Percentiles rank a stretch among this genome's conserved stretches.
These are phyloP conservation scores for Alternaria triticina DNA, from an alignment of 2,329 filamentous ascomycete genomes.

Conservation along the genomic window DNA sequence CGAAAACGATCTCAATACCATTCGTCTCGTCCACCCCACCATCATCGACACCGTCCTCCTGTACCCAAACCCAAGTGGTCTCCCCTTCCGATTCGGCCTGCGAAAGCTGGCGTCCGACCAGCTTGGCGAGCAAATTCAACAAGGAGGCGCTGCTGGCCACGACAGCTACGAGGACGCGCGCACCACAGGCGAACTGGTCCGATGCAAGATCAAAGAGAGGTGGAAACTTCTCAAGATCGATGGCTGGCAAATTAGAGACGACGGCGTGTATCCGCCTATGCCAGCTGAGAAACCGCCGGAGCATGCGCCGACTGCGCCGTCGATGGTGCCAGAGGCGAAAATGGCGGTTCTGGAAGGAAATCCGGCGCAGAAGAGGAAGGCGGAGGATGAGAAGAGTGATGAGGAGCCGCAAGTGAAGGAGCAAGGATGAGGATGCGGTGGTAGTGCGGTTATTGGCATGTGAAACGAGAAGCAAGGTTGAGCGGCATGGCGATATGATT, in stretches of 20 bases:
- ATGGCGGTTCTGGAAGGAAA: slow-evolving; percentile 13
- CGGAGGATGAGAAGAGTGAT: slow-evolving; percentile 3
- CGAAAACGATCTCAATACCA: slow-evolving; percentile 91
- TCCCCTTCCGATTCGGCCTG: slow-evolving; percentile 81
- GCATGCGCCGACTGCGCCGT: slow-evolving; percentile 17
- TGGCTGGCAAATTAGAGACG: slow-evolving; percentile 65
- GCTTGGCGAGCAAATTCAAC: slow-evolving; percentile 80
- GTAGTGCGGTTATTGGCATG: not conserved
- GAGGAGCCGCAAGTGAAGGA: slow-evolving; percentile 9
- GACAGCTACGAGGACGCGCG: slow-evolving; percentile 92
- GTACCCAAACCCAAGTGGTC: slow-evolving; percentile 76
- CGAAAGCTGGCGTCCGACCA: slow-evolving; percentile 73
- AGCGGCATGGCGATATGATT: not conserved
- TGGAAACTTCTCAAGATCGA: slow-evolving; percentile 71
- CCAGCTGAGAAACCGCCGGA: slow-evolving; percentile 26
- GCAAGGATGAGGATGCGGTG: not conserved
- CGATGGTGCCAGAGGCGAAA: not conserved
- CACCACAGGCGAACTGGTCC: slow-evolving; percentile 85
- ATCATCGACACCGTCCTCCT: slow-evolving; percentile 86
- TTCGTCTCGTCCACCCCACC: slow-evolving; percentile 82
- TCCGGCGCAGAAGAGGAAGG: slow-evolving; percentile 33
- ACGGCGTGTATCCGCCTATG: slow-evolving; percentile 39
- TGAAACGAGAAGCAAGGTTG: not conserved
- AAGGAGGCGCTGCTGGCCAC: slow-evolving; percentile 72
- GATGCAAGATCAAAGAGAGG: slow-evolving; percentile 70